Percentiles rank a stretch among this genome's conserved stretches.
These are phyloP conservation scores for Colletotrichum simmondsii DNA, from an alignment of 2,329 filamentous ascomycete genomes.

Conservation along the genomic window DNA sequence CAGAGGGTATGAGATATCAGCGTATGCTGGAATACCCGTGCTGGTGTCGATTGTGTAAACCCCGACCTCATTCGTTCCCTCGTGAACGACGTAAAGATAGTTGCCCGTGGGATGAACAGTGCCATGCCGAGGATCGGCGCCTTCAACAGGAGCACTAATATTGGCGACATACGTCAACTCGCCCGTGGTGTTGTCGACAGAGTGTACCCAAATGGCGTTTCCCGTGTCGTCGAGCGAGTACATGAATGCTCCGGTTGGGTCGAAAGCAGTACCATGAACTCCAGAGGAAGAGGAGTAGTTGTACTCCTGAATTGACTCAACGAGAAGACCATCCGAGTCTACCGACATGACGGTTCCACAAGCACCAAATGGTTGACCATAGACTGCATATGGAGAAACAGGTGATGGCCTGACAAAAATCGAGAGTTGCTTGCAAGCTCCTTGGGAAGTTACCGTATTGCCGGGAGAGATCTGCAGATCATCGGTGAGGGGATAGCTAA, in stretches of 20 bases:
- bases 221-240: no score
- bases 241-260: not conserved
- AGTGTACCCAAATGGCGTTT: no score
- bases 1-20: no score
- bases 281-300: slow-evolving; percentile 12
- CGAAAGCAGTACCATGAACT: not conserved
- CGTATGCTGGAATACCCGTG: no score
- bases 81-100: no score
- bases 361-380: slow-evolving; percentile 7
- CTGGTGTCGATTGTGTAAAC: no score
- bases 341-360: slow-evolving; percentile 20
- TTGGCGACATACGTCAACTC: no score
- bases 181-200: no score
- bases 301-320: slow-evolving; percentile 10
- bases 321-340: not conserved
- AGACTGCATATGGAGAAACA: not conserved
- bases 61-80: no score
- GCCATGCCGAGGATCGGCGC: no score
- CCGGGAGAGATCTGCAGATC: not conserved
- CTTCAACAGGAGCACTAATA: no score
- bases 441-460: not conserved
- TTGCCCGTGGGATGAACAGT: no score
- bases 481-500: not conserved
- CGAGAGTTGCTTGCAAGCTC: not conserved
- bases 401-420: not conserved